A percentile compares a stretch with the other conserved stretches of the same genome.
Evolutionary conservation across 139 green algal species (phyloP).

Genomic region (Pseudopediastrum boryanum): DNA sequence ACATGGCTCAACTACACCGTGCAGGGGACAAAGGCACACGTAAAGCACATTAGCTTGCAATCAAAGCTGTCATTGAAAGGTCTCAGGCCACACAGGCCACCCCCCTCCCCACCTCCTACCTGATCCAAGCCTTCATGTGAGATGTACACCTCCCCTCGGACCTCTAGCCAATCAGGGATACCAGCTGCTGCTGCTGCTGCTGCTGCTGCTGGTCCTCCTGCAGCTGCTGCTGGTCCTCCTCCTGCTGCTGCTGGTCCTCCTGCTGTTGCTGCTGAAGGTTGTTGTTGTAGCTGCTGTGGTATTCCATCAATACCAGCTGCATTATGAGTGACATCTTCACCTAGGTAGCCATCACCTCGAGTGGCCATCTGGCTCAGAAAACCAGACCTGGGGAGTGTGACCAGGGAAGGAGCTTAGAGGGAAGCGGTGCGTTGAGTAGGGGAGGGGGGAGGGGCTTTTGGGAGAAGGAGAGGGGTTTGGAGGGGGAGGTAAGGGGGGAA

Average conservation of each 20-base stretch:
- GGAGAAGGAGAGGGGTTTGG: no score
- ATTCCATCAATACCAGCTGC: conserved; percentile 37
- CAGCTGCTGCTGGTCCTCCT: not conserved
- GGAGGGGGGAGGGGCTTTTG: no score
- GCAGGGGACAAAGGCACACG: not conserved
- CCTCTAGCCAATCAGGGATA: conserved; percentile 46
- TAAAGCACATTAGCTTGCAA: not conserved
- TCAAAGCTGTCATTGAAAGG: not conserved
- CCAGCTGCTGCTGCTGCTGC: not conserved
- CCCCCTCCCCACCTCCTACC: conserved; percentile 34
- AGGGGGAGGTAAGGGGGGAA: no score
- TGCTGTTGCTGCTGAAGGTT: not conserved
- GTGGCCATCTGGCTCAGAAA: conserved; percentile 53
- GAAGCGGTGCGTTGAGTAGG: no score
- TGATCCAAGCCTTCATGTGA: conserved; percentile 38
- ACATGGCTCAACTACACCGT: not conserved
- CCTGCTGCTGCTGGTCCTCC: not conserved
- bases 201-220: not conserved
- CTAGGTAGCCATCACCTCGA: conserved; percentile 52
- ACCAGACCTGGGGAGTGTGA: no score
- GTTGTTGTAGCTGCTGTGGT: conserved; percentile 4
- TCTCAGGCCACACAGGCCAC: no score
- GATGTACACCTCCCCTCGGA: conserved; percentile 65
- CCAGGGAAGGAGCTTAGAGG: no score
- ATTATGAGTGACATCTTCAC: conserved; percentile 66